A percentile compares a stretch with the other conserved stretches of the same genome.
phyloP scores from a whole-genome alignment of 768 basidiomycete genomes.

The Cystobasidium ongulense region DNA sequence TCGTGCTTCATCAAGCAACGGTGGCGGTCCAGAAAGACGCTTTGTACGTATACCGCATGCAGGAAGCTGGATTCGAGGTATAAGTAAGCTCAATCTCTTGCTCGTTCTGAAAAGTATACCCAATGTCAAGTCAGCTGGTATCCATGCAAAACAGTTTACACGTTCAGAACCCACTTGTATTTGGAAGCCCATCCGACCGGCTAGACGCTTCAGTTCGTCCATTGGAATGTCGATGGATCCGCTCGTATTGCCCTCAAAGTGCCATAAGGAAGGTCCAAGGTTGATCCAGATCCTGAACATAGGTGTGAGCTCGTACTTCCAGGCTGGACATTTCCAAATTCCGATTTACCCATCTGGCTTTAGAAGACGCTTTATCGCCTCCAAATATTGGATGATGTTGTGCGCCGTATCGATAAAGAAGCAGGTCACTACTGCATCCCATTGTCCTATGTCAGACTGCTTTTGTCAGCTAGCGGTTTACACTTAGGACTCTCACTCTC shows the following conservation, averaged over 20 bases:
- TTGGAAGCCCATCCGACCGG: not conserved
- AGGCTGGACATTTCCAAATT: no score
- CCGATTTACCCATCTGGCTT: slow-evolving; percentile 63
- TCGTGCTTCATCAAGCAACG: not conserved
- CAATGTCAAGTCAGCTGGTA: not conserved
- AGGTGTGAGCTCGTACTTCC: not conserved
- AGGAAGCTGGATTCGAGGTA: slow-evolving; percentile 9
- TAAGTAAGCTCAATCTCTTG: slow-evolving; percentile 22
- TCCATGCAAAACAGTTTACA: not conserved
- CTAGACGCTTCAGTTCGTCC: slow-evolving; percentile 3
- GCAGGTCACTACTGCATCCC: slow-evolving; percentile 85
- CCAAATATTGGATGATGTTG: slow-evolving; percentile 81
- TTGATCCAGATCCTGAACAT: slow-evolving; percentile 29
- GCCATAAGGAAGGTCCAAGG: slow-evolving; percentile 29
- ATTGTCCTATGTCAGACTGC: slow-evolving; percentile 51
- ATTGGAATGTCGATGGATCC: slow-evolving; percentile 21
- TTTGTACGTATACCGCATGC: slow-evolving; percentile 22
- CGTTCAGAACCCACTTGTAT: slow-evolving; percentile 11
- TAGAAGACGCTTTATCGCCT: slow-evolving; percentile 73
- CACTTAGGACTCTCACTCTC: not conserved
- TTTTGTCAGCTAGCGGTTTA: not conserved
- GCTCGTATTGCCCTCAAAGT: slow-evolving; percentile 24
- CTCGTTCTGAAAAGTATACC: slow-evolving; percentile 8
- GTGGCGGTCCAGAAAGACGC: slow-evolving; percentile 30
- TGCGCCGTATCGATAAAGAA: slow-evolving; percentile 97